A percentile compares a stretch with the other conserved stretches of the same genome.
These are phyloP conservation scores for Hibiscus syriacus DNA, from an alignment of 345 rosid species.

Conservation along the genomic window DNA sequence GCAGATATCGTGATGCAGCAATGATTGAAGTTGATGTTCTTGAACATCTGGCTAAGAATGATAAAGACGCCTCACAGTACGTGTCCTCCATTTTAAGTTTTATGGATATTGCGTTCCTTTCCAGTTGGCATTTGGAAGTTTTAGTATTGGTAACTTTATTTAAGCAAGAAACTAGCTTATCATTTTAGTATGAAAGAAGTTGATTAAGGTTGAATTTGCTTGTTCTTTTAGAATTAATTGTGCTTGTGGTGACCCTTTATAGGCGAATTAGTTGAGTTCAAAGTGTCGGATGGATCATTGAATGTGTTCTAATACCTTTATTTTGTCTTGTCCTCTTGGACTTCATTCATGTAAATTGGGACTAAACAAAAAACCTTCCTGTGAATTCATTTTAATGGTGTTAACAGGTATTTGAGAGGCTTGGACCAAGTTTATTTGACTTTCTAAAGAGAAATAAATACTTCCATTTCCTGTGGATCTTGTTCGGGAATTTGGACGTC, in stretches of 20 bases:
- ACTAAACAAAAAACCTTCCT: slow-evolving; percentile 49
- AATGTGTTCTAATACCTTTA: slow-evolving; percentile 7
- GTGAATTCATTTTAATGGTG: slow-evolving; percentile 67
- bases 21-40: slow-evolving; percentile 73
- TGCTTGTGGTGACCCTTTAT: background rate
- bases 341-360: slow-evolving; percentile 24
- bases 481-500: slow-evolving; percentile 88
- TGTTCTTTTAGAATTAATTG: background rate
- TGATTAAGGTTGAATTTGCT: background rate
- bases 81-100: slow-evolving; percentile 13
- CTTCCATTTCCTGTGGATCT: slow-evolving; percentile 85
- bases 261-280: background rate
- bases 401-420: slow-evolving; percentile 91
- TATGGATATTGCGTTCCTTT: slow-evolving; percentile 8
- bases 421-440: slow-evolving; percentile 96
- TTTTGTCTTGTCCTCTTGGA: slow-evolving; percentile 17
- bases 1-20: slow-evolving; percentile 64
- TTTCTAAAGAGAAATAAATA: slow-evolving; percentile 88
- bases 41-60: slow-evolving; percentile 47
- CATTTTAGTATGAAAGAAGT: background rate
- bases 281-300: background rate
- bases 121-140: background rate
- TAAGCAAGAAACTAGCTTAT: background rate
- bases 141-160: background rate
- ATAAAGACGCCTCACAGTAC: slow-evolving; percentile 49